Evolutionary conservation across 805 yeast genomes (phyloP), one percentile per base, ranked within the genome.

Genomic region (Candida palmyrensis): DNA sequence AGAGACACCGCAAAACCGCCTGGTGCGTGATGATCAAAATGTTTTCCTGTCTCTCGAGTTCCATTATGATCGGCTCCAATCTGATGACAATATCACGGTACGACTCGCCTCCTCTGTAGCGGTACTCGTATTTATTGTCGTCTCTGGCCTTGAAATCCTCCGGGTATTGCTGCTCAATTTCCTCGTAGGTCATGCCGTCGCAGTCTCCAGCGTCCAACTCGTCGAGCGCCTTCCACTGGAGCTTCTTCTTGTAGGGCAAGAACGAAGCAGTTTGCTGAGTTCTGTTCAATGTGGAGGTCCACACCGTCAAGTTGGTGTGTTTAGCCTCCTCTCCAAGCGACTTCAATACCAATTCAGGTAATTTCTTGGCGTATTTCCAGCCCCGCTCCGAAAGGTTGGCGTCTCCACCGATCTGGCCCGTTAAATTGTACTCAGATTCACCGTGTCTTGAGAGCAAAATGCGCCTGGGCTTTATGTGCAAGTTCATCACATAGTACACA

Each of bases 181-280:
- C 94, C 33, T 78, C 80, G 51, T 92, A 89, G 0, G 97, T 89
- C 81, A 89, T 74, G 5, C 97, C 97, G 58, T 90, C 98, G 57
- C 97, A 90, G 16, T 86, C 89, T 8, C 98, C 98, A 0, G 97
- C 97, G 56, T 90, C 97, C 41, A 90, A 73, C 62, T 90, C 98
- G 56, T 90, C 97, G 45, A 90, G 66, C 1, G 97, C 97, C 58
- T 92, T 92, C 99, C 98, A 90, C 42, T 81, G 82, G 44, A 88
- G 68, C 54, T 88, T 81, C 37, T 58, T 59, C 39, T 81, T 78
- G 57, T 83, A 86, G 1, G 92, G 87, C 47, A 90, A 68, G 53
- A 69, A 72, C 38, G 82, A 76, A 1, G 96, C 90, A 1, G 97
- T 90, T 55, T 90, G 95, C 57, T 86, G 92, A 5, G 98, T 90